Conservation (phyloP, 2,329 filamentous ascomycete species). For the Grosmannia serpens region DNA sequence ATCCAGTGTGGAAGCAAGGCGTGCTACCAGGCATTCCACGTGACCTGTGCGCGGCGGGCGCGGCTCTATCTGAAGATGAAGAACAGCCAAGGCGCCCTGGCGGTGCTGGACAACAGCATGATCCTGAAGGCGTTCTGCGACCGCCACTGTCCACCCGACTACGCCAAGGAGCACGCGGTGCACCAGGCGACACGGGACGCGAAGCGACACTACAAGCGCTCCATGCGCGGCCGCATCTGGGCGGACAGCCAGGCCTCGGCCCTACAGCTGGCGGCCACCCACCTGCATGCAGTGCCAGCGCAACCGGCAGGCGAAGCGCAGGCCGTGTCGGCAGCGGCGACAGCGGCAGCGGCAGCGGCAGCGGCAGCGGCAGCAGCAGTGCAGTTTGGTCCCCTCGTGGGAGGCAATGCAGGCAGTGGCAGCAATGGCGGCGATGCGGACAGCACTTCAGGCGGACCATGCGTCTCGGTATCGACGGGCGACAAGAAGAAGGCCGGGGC, state of each 20-base stretch:
- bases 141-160: conserved; percentile 84
- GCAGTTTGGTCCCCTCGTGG: background rate
- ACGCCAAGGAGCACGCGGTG: conserved; percentile 76
- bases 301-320: conserved; percentile 73
- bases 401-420: background rate
- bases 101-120: conserved; percentile 66
- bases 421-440: background rate
- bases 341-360: background rate
- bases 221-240: conserved; percentile 85
- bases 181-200: conserved; percentile 70
- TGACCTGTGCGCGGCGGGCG: conserved; percentile 84
- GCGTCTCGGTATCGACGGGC: background rate
- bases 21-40: conserved; percentile 94
- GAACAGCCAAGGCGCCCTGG: conserved; percentile 67
- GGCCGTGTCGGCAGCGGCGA: conserved; percentile 66
- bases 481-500: background rate
- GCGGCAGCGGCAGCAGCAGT: background rate
- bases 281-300: conserved; percentile 50
- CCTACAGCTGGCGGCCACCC: conserved; percentile 64
- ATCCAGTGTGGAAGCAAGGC: conserved; percentile 97
- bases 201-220: conserved; percentile 78
- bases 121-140: conserved; percentile 92
- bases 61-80: conserved; percentile 95
- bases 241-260: conserved; percentile 81
- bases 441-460: background rate